phyloP scores from a whole-genome alignment of 2,329 filamentous ascomycete species.

The Claviceps sorghi region DNA sequence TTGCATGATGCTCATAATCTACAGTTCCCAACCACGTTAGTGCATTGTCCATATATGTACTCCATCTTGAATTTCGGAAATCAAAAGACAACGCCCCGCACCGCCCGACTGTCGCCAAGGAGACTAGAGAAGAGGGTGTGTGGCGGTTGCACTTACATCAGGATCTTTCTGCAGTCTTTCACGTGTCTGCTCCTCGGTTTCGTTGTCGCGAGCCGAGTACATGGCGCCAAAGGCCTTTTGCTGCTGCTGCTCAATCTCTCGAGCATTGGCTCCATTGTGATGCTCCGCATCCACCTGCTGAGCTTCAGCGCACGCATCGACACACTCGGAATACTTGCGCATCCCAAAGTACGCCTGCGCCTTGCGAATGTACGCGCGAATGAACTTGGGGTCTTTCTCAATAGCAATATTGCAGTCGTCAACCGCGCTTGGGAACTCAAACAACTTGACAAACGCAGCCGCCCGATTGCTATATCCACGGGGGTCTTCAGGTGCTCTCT shows the following conservation, averaged over 20 bases:
- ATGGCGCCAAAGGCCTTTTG: constrained; percentile 85
- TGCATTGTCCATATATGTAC: not conserved
- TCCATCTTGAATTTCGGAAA: not conserved
- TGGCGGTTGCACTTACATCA: constrained; percentile 46
- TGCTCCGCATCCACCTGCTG: constrained; percentile 56
- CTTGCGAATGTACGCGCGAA: constrained; percentile 92
- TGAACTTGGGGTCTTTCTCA: constrained; percentile 80
- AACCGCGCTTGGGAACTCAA: constrained; percentile 86
- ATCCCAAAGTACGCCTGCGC: constrained; percentile 91
- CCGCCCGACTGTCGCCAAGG: too few relatives aligned
- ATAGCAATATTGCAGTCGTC: constrained; percentile 87
- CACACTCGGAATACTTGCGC: constrained; percentile 92
- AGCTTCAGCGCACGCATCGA: constrained; percentile 79
- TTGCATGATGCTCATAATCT: constrained; percentile 81
- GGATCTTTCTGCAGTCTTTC: constrained; percentile 82
- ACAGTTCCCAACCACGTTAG: constrained; percentile 2
- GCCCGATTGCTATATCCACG: constrained; percentile 96
- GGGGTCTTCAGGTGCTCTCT: constrained; percentile 82
- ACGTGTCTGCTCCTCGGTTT: constrained; percentile 90
- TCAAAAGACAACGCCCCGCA: not conserved
- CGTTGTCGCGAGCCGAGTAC: constrained; percentile 80
- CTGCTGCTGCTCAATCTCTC: constrained; percentile 87
- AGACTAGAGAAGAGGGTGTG: too few relatives aligned
- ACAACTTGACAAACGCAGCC: constrained; percentile 89
- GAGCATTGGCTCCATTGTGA: constrained; percentile 59